Evolutionary conservation across 2,329 filamentous ascomycete genomes (phyloP).

Genomic region (Colletotrichum nymphaeae): DNA sequence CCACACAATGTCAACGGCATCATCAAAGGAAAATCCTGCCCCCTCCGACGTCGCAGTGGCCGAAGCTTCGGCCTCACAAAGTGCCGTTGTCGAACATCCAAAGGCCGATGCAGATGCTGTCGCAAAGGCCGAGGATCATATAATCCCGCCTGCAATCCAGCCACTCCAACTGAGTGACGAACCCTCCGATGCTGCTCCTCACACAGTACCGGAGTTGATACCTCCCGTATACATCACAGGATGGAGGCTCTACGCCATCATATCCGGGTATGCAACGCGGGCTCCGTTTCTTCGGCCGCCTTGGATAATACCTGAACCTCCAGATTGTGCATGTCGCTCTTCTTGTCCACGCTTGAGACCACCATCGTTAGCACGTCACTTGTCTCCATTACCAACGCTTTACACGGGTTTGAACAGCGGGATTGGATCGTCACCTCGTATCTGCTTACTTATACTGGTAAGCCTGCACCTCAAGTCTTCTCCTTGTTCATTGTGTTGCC

Average conservation of each 20-base stretch:
- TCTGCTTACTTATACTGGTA: conserved; percentile 60
- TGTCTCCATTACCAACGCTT: conserved; percentile 54
- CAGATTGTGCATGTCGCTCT: conserved; percentile 39
- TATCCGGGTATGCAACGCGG: neutral
- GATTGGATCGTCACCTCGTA: conserved; percentile 61
- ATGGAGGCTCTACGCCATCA: conserved; percentile 13
- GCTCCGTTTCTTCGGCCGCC: too few species aligned
- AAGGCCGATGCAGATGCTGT: conserved; percentile 16
- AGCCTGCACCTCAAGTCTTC: neutral
- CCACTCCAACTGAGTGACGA: neutral
- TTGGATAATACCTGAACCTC: neutral
- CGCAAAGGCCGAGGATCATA: conserved; percentile 1
- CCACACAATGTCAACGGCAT: neutral
- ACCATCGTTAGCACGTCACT: conserved; percentile 62
- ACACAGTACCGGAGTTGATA: neutral
- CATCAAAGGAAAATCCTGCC: neutral
- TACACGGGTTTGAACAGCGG: conserved; percentile 48
- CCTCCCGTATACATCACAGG: conserved; percentile 5
- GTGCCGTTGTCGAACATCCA: neutral
- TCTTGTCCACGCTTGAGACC: conserved; percentile 59
- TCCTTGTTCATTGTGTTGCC: neutral
- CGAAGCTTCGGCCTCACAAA: neutral
- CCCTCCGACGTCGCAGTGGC: neutral
- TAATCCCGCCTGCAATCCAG: neutral
- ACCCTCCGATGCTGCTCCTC: neutral